Evolutionary conservation across 2,329 filamentous ascomycete species (phyloP).

Genomic region (Penicillium hordei): DNA sequence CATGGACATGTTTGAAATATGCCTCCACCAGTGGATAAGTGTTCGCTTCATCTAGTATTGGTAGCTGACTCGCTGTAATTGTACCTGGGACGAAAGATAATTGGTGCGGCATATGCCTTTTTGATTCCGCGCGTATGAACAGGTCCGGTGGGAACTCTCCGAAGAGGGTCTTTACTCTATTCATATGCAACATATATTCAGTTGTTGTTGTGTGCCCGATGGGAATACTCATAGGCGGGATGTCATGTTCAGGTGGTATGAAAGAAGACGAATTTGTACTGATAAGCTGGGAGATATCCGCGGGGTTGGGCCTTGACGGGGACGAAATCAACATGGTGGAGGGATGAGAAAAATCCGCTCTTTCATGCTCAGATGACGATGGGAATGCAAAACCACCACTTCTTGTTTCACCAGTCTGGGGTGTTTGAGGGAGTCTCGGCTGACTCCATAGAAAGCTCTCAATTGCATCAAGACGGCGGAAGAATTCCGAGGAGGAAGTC

Average conservation of each 20-base stretch:
- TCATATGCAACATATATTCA: constrained; percentile 11
- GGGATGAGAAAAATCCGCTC: background rate
- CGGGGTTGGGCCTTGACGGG: constrained; percentile 3
- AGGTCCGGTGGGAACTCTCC: constrained; percentile 10
- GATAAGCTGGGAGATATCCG: constrained; percentile 5
- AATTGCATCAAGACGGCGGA: constrained; percentile 9
- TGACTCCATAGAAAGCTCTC: constrained; percentile 5
- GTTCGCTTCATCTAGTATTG: background rate
- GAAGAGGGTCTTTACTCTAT: constrained; percentile 4
- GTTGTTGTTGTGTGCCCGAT: constrained; percentile 7
- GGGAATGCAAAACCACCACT: background rate
- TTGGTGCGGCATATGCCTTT: constrained; percentile 4
- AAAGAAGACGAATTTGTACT: constrained; percentile 2
- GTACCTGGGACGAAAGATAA: constrained; percentile 3
- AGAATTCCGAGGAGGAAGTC: constrained; percentile 6
- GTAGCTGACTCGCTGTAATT: constrained; percentile 1
- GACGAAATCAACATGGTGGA: constrained; percentile 4
- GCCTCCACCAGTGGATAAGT: constrained; percentile 3
- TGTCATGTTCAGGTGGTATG: constrained; percentile 7
- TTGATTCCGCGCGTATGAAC: constrained; percentile 11
- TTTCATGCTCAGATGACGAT: background rate
- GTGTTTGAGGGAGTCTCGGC: constrained; percentile 2
- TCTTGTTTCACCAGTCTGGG: constrained; percentile 5
- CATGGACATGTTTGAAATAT: constrained; percentile 5
- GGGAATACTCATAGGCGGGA: constrained; percentile 8